Conservation (phyloP, 768 basidiomycete species). For the Russula griseocarnosa region DNA sequence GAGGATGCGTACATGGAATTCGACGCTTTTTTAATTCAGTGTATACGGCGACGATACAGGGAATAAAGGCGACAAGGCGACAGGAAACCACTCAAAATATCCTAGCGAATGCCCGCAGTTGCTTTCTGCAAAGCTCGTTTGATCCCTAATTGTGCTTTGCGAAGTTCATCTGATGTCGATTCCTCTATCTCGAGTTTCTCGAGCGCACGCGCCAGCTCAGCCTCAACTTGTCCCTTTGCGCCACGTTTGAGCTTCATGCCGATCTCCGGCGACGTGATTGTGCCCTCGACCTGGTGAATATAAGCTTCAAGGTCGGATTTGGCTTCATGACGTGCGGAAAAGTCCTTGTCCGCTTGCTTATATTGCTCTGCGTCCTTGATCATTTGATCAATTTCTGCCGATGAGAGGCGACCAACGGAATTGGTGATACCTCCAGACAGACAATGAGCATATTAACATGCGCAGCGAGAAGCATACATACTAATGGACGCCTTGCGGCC, state of each 20-base stretch:
- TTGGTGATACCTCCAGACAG: constrained; percentile 78
- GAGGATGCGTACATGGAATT: neutral
- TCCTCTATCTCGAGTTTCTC: constrained; percentile 99
- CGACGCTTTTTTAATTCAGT: constrained; percentile 16
- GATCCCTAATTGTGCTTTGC: constrained; percentile 91
- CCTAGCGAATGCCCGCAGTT: constrained; percentile 80
- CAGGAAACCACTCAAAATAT: constrained; percentile 1
- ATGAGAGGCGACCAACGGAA: constrained; percentile 97
- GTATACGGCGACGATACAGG: constrained; percentile 25
- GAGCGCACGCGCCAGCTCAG: constrained; percentile 94
- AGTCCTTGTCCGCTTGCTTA: constrained; percentile 96
- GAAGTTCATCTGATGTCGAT: constrained; percentile 87
- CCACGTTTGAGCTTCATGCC: constrained; percentile 99
- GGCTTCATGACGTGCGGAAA: constrained; percentile 95
- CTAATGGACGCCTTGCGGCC: constrained; percentile 99
- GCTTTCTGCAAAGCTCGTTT: constrained; percentile 99
- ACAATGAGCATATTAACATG: constrained; percentile 22
- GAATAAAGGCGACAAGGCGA: constrained; percentile 24
- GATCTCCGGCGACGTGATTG: constrained; percentile 94
- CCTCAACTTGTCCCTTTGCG: constrained; percentile 90
- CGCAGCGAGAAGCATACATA: constrained; percentile 39
- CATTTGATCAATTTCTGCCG: constrained; percentile 99
- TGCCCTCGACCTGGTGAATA: constrained; percentile 93
- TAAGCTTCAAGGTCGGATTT: constrained; percentile 98
- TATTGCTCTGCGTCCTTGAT: constrained; percentile 99